These are phyloP conservation scores for Cladophialophora psammophila DNA, from an alignment of 2,329 filamentous ascomycete genomes.

Conservation along the genomic window DNA sequence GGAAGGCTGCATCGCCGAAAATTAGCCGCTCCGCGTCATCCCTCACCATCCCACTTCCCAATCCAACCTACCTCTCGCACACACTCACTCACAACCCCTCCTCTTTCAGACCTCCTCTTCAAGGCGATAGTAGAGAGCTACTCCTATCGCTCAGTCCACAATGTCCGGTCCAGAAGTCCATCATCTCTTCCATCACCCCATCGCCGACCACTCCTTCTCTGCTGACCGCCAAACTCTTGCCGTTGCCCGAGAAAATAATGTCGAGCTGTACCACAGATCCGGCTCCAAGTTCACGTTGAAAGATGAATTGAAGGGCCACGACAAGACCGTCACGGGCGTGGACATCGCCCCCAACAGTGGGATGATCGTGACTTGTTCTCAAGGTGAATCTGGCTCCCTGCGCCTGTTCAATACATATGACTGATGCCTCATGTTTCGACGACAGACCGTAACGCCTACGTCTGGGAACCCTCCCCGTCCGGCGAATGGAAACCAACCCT, in stretches of 20 bases:
- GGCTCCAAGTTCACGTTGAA: constrained; percentile 81
- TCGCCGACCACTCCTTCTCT: constrained; percentile 98
- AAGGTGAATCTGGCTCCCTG: constrained; percentile 65
- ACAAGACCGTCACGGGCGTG: constrained; percentile 95
- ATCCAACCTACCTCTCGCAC: not conserved
- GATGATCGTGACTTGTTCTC: constrained; percentile 96
- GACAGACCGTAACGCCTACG: constrained; percentile 92
- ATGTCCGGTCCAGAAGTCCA: constrained; percentile 93
- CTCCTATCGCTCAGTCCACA: constrained; percentile 74
- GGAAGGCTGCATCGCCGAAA: constrained; percentile 23
- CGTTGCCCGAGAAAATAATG: constrained; percentile 85
- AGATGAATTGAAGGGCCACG: constrained; percentile 93
- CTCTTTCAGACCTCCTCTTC: not conserved
- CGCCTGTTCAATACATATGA: constrained; percentile 17
- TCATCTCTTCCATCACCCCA: constrained; percentile 95
- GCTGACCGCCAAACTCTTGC: constrained; percentile 87
- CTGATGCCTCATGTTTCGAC: constrained; percentile 7
- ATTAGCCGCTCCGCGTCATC: constrained; percentile 32
- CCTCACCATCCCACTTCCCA: constrained; percentile 17
- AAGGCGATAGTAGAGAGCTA: constrained; percentile 93
- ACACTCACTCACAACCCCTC: constrained; percentile 1
- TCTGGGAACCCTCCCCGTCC: constrained; percentile 91
- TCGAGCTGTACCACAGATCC: constrained; percentile 82
- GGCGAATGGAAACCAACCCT: constrained; percentile 93
- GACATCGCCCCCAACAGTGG: constrained; percentile 92